Base-by-base conservation (phyloP, 345 rosid genomes). In the Eucalyptus polyanthemos region DNA sequence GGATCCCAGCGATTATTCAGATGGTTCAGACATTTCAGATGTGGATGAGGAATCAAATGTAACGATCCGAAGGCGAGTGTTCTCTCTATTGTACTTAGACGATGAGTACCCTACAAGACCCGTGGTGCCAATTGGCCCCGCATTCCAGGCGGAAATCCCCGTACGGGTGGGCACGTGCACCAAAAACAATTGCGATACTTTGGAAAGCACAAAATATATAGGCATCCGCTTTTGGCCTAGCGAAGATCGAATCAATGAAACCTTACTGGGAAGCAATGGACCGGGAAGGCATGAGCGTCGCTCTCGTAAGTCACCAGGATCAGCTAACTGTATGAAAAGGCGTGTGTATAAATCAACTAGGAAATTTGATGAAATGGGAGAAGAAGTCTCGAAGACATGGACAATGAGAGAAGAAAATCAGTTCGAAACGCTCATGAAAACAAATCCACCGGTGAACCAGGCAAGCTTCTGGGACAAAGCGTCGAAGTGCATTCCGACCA, bases 141-240 rank as follows among this genome's bases (percentile, higher is more conserved):
- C 90, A 87, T 94, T 93, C 88, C 94, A 93, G 88, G 94, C 94
- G 29, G 92, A 93, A 87, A 65, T 94, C 67, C 94, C 95, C 11
- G 90, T 85, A 37, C 91, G 94, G 93, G 87, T 47, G 29, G 93
- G 92, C 16, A 88, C 92, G 49, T 80, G 89, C 83, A 90, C 91
- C 86, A 88, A 80, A 3, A 87, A 87, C 49, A 87, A 72, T 88
- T 89, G 91, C 6, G 90, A 91, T 86, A 93, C 92, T 88, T 92
- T 92, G 10, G 88, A 89, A 72, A 91, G 87, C 50, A 87, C 92
- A 53, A 92, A 90, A 88, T 94, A 93, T 94, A 60, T 91, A 13
- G 96, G 96, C 88, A 91, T 83, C 45, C 91, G 91, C 40, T 81
- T 91, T 47, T 94, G 96, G 96, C 94, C 95, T 42, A 81, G 80